Evolutionary conservation across 108 stramenopile genomes (phyloP).

Genomic region (Fistulifera solaris): DNA sequence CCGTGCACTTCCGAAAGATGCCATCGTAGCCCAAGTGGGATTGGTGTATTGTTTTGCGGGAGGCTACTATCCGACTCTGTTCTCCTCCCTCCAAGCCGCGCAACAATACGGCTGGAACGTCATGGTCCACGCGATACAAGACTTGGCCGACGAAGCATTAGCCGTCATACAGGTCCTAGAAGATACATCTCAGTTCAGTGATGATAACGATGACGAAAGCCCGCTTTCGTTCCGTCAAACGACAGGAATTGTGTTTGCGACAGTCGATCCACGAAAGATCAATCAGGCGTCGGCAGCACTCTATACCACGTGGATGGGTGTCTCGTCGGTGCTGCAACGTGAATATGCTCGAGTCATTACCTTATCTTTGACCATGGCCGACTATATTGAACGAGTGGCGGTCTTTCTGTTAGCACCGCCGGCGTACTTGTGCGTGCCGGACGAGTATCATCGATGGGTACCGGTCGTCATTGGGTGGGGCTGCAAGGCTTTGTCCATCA

Average conservation of each 20-base stretch:
- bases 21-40: conserved; percentile 16
- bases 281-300: conserved; percentile 17
- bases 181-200: conserved; percentile 3
- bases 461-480: conserved; percentile 49
- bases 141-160: conserved; percentile 25
- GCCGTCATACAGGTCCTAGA: conserved; percentile 20
- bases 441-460: conserved; percentile 43
- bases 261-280: conserved; percentile 33
- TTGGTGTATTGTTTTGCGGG: conserved; percentile 41
- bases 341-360: not conserved
- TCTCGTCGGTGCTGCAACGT: not conserved
- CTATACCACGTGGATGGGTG: not conserved
- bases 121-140: conserved; percentile 12
- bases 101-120: conserved; percentile 26
- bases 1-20: conserved; percentile 8
- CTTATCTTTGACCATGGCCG: not conserved
- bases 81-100: conserved; percentile 22
- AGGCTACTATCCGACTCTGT: conserved; percentile 38
- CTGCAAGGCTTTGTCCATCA: conserved; percentile 56
- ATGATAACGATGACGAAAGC: conserved; percentile 6
- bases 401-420: conserved; percentile 18
- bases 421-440: conserved; percentile 1
- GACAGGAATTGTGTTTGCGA: conserved; percentile 20
- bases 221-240: conserved; percentile 10
- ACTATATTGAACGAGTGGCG: conserved; percentile 4